Conservation (phyloP, 441 rosid species). For the Gossypium davidsonii region DNA sequence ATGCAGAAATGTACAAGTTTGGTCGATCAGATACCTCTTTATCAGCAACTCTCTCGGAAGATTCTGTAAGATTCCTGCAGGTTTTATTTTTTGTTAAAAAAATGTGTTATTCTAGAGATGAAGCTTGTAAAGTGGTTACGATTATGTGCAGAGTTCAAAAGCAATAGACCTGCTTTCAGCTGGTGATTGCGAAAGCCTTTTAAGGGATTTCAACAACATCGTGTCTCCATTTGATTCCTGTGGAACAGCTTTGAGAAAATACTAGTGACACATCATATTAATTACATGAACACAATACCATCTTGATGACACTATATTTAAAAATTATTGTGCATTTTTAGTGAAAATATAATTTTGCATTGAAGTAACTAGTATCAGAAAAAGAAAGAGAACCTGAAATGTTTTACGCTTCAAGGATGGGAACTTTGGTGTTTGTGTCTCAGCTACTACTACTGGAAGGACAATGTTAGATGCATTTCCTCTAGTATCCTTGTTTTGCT, state of each 20-base stretch:
- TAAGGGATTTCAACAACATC: constrained; percentile 37
- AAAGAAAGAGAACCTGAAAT: constrained; percentile 40
- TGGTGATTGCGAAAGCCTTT: constrained; percentile 60
- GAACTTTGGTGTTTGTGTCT: constrained; percentile 29
- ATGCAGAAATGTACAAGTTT: constrained; percentile 8
- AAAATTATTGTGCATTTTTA: not conserved
- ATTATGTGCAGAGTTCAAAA: not conserved
- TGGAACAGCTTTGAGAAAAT: constrained; percentile 7
- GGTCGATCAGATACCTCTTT: constrained; percentile 41
- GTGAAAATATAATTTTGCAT: constrained; percentile 1
- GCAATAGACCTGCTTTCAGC: constrained; percentile 56
- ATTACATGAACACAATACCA: constrained; percentile 8
- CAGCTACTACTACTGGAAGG: constrained; percentile 27
- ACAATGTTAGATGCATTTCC: constrained; percentile 25
- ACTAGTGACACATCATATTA: not conserved
- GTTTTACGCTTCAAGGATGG: constrained; percentile 67
- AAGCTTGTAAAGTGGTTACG: constrained; percentile 5
- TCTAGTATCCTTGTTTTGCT: constrained; percentile 27
- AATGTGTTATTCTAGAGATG: constrained; percentile 5
- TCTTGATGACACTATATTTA: not conserved
- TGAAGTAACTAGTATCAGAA: not conserved
- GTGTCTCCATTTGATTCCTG: constrained; percentile 43
- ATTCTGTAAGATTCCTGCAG: constrained; percentile 44
- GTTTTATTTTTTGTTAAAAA: constrained; percentile 1
- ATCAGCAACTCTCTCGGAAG: constrained; percentile 29